Evolutionary conservation across 495 filamentous ascomycete genomes (phyloP), one percentile per base, ranked within the genome.

Genomic region (Trichocladium antarcticum): DNA sequence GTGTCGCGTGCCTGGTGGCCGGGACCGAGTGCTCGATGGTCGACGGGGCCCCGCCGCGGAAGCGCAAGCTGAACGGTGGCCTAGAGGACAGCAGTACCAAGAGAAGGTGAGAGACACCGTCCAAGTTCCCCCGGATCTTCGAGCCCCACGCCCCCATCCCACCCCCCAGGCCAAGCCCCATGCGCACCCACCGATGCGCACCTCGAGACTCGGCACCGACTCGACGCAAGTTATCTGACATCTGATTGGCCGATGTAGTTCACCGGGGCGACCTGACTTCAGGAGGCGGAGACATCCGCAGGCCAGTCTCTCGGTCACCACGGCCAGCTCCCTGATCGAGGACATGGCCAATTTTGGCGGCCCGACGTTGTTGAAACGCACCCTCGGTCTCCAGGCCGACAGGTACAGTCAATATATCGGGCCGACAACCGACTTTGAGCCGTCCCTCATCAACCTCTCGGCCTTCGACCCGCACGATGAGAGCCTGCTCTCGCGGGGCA

Each of bases 401-500:
- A 72, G 78, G 43, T 80, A 78, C 53, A 77, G 76, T 54, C 76
- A 81, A 51, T 77, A 81, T 57, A 78, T 83, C 52, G 80, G 80
- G 10, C 77, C 78, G 24, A 83, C 81, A 16, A 83, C 82, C 42
- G 80, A 85, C 55, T 83, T 85, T 60, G 84, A 88, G 60, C 76
- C 81, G 6, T 78, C 78, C 22, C 68, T 88, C 41, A 82, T 85
- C 57, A 79, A 83, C 60, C 73, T 87, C 9, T 83, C 80, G 8
- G 69, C 76, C 0, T 84, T 86, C 61, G 81, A 86, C 62, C 75
- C 74, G 19, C 78, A 80, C 46, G 82, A 86, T 62, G 83, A 87
- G 65, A 83, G 79, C 58, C 70, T 75, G 17, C 75, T 84, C 42
- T 71, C 79, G 6, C 70, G 80, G 47, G 81, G 81, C 24, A 83